Conservation (phyloP, 2,329 filamentous ascomycete species). For the Fusarium solani-melongenae region DNA sequence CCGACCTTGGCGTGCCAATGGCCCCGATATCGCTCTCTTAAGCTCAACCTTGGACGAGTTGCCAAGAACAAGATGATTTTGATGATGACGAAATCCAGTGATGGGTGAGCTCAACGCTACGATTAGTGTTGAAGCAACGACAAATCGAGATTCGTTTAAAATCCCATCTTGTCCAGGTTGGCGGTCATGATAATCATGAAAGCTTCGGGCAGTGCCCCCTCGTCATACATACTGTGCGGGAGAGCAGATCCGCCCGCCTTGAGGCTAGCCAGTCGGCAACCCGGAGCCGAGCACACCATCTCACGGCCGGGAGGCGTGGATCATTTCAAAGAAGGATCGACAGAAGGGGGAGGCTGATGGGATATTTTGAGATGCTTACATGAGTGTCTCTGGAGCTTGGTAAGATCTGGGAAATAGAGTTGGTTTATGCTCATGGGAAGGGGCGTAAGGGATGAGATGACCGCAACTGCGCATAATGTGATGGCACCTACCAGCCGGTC, state of each 20-base stretch:
- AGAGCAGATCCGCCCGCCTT: background rate
- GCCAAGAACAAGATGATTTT: background rate
- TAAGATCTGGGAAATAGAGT: background rate
- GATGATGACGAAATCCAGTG: background rate
- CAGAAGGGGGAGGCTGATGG: background rate
- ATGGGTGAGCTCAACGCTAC: background rate
- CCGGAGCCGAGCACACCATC: constrained; percentile 29
- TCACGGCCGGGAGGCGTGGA: background rate
- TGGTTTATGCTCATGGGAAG: background rate
- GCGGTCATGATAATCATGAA: background rate
- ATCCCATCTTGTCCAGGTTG: background rate
- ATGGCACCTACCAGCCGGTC: background rate
- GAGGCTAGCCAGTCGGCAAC: constrained; percentile 13
- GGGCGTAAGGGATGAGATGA: background rate
- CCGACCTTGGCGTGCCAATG: background rate
- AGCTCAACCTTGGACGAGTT: background rate
- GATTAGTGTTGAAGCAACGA: background rate
- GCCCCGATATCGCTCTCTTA: background rate
- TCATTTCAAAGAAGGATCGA: background rate
- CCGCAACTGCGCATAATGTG: background rate
- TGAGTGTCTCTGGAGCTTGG: background rate
- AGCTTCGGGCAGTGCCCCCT: background rate
- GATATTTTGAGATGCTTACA: constrained; percentile 12
- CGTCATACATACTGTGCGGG: background rate
- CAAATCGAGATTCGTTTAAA: background rate